phyloP scores from a whole-genome alignment of 225 moss, liverwort and hornwort species.

The Ulota crispa region DNA sequence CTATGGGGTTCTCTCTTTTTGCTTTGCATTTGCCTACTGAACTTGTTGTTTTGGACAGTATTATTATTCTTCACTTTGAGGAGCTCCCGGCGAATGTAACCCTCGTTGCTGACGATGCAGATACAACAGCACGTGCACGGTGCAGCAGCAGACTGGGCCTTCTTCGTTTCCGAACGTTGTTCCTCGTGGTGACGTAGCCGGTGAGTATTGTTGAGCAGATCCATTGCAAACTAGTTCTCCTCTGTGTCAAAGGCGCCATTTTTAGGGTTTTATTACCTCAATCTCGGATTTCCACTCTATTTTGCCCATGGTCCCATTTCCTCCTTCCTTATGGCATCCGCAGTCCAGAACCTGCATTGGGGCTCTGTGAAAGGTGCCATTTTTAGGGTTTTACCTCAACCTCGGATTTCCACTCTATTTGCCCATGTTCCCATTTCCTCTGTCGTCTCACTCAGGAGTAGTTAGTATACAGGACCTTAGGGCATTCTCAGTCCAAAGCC shows the following conservation, averaged over 20 bases:
- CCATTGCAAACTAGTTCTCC: not conserved
- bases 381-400: not conserved
- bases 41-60: not conserved
- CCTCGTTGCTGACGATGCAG: constrained; percentile 2
- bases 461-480: not conserved
- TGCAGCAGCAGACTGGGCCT: constrained; percentile 14
- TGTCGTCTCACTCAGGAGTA: not conserved
- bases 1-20: too few relatives aligned
- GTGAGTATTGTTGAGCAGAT: not conserved
- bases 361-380: not conserved
- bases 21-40: not conserved
- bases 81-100: not conserved
- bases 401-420: not conserved
- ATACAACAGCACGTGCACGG: constrained; percentile 21
- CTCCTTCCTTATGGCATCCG: not conserved
- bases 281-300: not conserved
- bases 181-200: not conserved
- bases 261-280: not conserved
- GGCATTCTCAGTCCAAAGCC: too few relatives aligned
- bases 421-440: not conserved
- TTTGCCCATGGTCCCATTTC: not conserved
- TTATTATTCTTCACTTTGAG: not conserved
- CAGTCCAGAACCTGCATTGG: too few relatives aligned
- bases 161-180: not conserved
- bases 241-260: not conserved